Conservation (phyloP, 805 yeast genomes). For the Candida boidinii region DNA sequence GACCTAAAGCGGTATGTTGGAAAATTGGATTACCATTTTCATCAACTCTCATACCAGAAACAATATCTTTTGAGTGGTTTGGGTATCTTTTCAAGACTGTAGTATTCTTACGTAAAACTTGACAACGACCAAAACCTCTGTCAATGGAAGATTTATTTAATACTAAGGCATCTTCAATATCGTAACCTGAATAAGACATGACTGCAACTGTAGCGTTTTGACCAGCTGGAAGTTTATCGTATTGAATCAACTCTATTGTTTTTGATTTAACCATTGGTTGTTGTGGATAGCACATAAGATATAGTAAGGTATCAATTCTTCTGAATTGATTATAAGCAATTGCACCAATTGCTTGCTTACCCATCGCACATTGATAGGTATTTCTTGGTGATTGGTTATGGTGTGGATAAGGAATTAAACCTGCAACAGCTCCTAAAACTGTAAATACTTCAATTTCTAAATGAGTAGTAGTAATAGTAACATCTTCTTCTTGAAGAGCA, state of each 20-base stretch:
- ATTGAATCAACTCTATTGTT: constrained; percentile 90
- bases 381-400: constrained; percentile 91
- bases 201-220: constrained; percentile 99
- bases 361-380: constrained; percentile 93
- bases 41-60: constrained; percentile 86
- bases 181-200: constrained; percentile 98
- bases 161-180: constrained; percentile 97
- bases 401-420: constrained; percentile 86
- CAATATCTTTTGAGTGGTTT: constrained; percentile 85
- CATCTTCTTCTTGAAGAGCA: constrained; percentile 75
- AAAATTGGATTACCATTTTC: constrained; percentile 73
- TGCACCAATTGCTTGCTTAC: constrained; percentile 99
- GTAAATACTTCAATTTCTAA: constrained; percentile 95
- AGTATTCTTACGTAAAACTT: constrained; percentile 86
- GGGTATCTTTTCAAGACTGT: constrained; percentile 86
- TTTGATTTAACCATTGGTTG: constrained; percentile 99
- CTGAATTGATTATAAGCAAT: constrained; percentile 95
- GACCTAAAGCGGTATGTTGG: constrained; percentile 81
- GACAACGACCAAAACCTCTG: constrained; percentile 97
- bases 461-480: constrained; percentile 62
- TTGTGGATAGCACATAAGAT: constrained; percentile 97
- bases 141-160: constrained; percentile 89
- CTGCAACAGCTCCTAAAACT: constrained; percentile 87
- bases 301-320: constrained; percentile 88
- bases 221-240: constrained; percentile 96